Conservation (phyloP, 2,329 filamentous ascomycete genomes). For the Sporothrix curviconia region DNA sequence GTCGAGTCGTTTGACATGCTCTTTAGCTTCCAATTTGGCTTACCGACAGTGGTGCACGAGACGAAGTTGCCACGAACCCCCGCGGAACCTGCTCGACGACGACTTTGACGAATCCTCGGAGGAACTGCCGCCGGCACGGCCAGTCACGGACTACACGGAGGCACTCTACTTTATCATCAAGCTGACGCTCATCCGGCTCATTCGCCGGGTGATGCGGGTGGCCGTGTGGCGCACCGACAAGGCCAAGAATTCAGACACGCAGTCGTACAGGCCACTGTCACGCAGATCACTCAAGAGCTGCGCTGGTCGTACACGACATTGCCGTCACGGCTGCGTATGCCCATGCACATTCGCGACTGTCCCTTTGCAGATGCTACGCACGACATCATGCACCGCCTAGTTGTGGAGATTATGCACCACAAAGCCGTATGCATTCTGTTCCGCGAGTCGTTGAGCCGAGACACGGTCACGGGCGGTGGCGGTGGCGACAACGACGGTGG, state of each 20-base stretch:
- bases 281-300: constrained; percentile 15
- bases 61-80: constrained; percentile 58
- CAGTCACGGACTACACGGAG: constrained; percentile 50
- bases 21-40: constrained; percentile 44
- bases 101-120: constrained; percentile 54
- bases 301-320: background rate
- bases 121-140: constrained; percentile 50
- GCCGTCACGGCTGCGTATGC: constrained; percentile 18
- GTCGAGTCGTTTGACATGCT: constrained; percentile 43
- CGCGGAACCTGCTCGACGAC: constrained; percentile 57
- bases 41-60: constrained; percentile 39
- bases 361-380: constrained; percentile 38
- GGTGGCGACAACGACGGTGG: constrained; percentile 23
- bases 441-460: constrained; percentile 37
- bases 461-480: too few relatives aligned
- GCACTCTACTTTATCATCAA: constrained; percentile 49
- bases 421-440: constrained; percentile 53
- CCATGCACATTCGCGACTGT: constrained; percentile 16
- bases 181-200: constrained; percentile 24
- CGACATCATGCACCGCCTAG: constrained; percentile 46
- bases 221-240: constrained; percentile 27
- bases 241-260: background rate
- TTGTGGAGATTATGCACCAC: constrained; percentile 43
- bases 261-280: background rate
- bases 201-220: constrained; percentile 42